phyloP scores from a whole-genome alignment of 2,329 filamentous ascomycete species.

The Aspergillus ruber region DNA sequence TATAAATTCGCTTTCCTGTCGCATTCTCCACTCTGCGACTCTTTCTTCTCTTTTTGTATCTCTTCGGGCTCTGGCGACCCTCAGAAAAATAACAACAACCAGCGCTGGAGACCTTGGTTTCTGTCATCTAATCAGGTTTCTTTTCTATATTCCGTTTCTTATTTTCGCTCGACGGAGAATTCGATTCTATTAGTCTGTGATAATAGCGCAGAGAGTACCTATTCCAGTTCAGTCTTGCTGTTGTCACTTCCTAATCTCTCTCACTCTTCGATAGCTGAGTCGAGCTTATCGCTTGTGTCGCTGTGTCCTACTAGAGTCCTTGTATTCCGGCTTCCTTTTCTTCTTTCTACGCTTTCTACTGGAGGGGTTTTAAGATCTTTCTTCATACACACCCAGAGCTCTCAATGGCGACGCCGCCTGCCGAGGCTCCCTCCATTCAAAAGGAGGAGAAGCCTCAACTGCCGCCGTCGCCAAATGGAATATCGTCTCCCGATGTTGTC shows the following conservation, averaged over 20 bases:
- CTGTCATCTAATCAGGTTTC: slow-evolving; percentile 20
- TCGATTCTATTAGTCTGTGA: slow-evolving; percentile 24
- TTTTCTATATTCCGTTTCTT: slow-evolving; percentile 6
- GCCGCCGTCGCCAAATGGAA: slow-evolving; percentile 29
- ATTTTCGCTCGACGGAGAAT: slow-evolving; percentile 16
- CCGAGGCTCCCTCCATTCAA: slow-evolving; percentile 30
- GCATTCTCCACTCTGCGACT: slow-evolving; percentile 33
- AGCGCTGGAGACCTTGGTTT: slow-evolving; percentile 2
- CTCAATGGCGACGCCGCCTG: slow-evolving; percentile 39
- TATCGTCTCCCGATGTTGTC: slow-evolving; percentile 20
- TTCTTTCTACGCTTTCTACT: slow-evolving; percentile 4
- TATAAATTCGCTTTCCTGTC: slow-evolving; percentile 37
- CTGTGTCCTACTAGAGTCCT: slow-evolving; percentile 17
- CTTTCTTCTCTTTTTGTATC: slow-evolving; percentile 19
- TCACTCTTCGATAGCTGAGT: slow-evolving; percentile 10
- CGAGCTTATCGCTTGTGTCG: slow-evolving; percentile 11
- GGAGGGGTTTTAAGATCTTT: slow-evolving; percentile 10
- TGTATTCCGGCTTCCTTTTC: slow-evolving; percentile 16
- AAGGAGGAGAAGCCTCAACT: slow-evolving; percentile 39
- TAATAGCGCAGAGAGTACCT: slow-evolving; percentile 25
- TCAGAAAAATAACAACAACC: not conserved
- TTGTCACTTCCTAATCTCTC: slow-evolving; percentile 18
- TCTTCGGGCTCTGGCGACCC: slow-evolving; percentile 6
- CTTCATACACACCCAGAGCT: slow-evolving; percentile 10
- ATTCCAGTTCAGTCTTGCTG: slow-evolving; percentile 26